phyloP scores from a whole-genome alignment of 2,329 filamentous ascomycete species.

The Stagonosporopsis vannaccii region DNA sequence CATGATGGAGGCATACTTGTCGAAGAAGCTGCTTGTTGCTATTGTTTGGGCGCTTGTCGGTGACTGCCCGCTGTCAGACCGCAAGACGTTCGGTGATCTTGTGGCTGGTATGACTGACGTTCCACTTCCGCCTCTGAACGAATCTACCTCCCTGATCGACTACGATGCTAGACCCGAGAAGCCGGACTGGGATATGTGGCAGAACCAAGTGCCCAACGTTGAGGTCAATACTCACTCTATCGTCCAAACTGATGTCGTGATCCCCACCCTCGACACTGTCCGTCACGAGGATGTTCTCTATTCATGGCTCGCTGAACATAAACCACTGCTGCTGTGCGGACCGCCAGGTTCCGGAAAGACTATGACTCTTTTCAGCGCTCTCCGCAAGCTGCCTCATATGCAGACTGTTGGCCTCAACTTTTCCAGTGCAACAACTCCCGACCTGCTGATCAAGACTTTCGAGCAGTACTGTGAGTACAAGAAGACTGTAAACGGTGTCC shows the following conservation, averaged over 20 bases:
- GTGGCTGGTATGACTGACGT: conserved; percentile 84
- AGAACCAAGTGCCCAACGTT: conserved; percentile 89
- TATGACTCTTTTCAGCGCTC: conserved; percentile 98
- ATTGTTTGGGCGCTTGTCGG: conserved; percentile 96
- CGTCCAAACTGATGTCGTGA: conserved; percentile 97
- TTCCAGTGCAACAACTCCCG: conserved; percentile 96
- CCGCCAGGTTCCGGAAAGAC: conserved; percentile 99
- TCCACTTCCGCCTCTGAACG: conserved; percentile 80
- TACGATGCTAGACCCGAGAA: conserved; percentile 89
- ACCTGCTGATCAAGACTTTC: conserved; percentile 97
- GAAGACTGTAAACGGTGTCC: conserved; percentile 95
- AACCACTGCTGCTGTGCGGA: conserved; percentile 93
- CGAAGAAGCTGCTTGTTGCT: conserved; percentile 92
- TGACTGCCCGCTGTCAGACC: conserved; percentile 87
- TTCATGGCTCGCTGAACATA: conserved; percentile 98
- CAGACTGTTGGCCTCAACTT: conserved; percentile 99
- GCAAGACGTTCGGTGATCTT: conserved; percentile 87
- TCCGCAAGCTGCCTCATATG: conserved; percentile 97
- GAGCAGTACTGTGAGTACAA: conserved; percentile 99
- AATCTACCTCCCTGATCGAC: conserved; percentile 88
- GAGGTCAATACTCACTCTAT: conserved; percentile 99
- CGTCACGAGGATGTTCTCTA: conserved; percentile 99
- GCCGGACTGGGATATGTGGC: conserved; percentile 91
- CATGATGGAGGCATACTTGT: conserved; percentile 85
- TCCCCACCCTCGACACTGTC: conserved; percentile 95